phyloP scores from a whole-genome alignment of 2,329 filamentous ascomycete species.

The Trichoderma sp. region DNA sequence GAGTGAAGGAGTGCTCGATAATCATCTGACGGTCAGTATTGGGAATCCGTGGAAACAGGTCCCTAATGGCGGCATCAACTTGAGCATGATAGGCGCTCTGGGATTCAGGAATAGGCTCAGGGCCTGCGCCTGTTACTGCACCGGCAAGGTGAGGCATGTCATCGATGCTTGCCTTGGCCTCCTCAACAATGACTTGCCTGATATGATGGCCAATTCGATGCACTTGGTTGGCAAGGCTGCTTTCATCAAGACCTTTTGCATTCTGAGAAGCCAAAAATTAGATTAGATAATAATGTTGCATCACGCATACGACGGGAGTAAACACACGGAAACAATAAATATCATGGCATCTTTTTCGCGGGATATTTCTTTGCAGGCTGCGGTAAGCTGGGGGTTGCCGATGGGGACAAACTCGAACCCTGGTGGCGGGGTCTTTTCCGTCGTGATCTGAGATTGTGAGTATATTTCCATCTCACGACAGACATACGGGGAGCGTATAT shows the following conservation, averaged over 20 bases:
- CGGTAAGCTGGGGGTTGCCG: conserved; percentile 59
- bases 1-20: conserved; percentile 60
- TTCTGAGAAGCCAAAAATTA: conserved; percentile 25
- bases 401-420: conserved; percentile 62
- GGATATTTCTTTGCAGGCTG: conserved; percentile 62
- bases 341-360: conserved; percentile 61
- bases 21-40: conserved; percentile 62
- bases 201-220: conserved; percentile 61
- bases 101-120: conserved; percentile 58
- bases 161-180: conserved; percentile 41
- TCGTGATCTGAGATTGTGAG: conserved; percentile 49
- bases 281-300: neutral
- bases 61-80: conserved; percentile 59
- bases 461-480: conserved; percentile 18
- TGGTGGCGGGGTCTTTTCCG: conserved; percentile 50
- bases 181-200: conserved; percentile 56
- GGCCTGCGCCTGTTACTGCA: conserved; percentile 32
- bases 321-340: conserved; percentile 62
- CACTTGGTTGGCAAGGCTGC: conserved; percentile 49
- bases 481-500: conserved; percentile 1
- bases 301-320: neutral
- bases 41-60: conserved; percentile 64
- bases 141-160: conserved; percentile 26
- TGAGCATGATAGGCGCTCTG: conserved; percentile 61
- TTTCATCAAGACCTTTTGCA: conserved; percentile 33